Base-by-base conservation (phyloP, 2,329 filamentous ascomycete species). In the Xylaria arbuscula region DNA sequence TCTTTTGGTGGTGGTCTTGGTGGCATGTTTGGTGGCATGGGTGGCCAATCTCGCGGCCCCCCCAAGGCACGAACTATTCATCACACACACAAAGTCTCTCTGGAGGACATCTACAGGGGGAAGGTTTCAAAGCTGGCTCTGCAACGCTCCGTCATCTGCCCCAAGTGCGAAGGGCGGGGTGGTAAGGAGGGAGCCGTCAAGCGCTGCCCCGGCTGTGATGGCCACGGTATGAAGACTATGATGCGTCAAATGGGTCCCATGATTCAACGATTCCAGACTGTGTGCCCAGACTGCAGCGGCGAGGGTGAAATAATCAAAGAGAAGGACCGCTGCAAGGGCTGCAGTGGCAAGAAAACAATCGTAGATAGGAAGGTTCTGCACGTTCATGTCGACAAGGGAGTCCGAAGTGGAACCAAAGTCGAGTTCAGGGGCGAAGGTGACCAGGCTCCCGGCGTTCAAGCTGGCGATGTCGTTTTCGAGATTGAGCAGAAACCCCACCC, bases 171-270 rank as follows among this genome's bases (percentile, higher is more conserved):
- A 68, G 96, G 96, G 72, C 90, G 94, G 68, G 96, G 96, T 78
- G 96, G 96, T 74, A 99, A 99, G 86, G 95, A 98, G 73, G 96
- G 96, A 72, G 93, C 96, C n/a, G 95, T 98, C 73, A 95, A 94
- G 85, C 93, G 92, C 77, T 99, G 96, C 83, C 79, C 89, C 48
- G 92, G 93, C 78, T 99, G 96, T 81, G 93, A 97, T 77, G 96
- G 96, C 73, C 89, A 92, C 72, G 96, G 96, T 82, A 97, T 98
- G 93, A 98, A 98, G 92, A 98, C 93, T 48, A 98, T 99, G 95
- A 98, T 99, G 96, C 92, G 97, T 80, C 96, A 99, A 84, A 98
- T 99, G 94, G 96, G 96, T 60, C 96, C 96, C 68, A 99, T 99
- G 96, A 98, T 99, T 76, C 97, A 99, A 85, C 93, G 96, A 67